Conservation (phyloP, 2,329 filamentous ascomycete species). For the Davidsoniella eucalypti region DNA sequence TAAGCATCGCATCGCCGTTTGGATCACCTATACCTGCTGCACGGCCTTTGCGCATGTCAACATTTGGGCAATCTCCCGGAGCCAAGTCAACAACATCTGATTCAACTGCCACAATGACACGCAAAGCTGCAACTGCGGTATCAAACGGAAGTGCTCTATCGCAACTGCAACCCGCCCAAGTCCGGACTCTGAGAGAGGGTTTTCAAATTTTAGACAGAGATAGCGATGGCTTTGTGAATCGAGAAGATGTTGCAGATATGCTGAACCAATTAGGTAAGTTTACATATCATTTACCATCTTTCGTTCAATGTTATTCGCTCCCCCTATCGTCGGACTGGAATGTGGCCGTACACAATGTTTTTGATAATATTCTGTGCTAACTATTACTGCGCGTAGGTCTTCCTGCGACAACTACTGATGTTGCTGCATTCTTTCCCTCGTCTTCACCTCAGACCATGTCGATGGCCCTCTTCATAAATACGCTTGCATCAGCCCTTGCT, state of each 20-base stretch:
- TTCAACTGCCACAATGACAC: slow-evolving; percentile 9
- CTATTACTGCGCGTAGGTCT: slow-evolving; percentile 37
- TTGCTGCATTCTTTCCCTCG: slow-evolving; percentile 71
- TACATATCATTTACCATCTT: neutral
- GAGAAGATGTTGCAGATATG: slow-evolving; percentile 76
- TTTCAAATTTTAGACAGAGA: slow-evolving; percentile 88
- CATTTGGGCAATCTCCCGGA: slow-evolving; percentile 3
- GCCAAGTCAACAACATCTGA: slow-evolving; percentile 7
- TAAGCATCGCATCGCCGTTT: slow-evolving; percentile 5
- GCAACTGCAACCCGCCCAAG: slow-evolving; percentile 63
- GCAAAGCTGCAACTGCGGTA: slow-evolving; percentile 8
- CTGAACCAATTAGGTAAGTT: slow-evolving; percentile 59
- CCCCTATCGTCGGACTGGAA: neutral
- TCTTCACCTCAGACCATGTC: slow-evolving; percentile 57
- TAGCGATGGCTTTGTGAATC: slow-evolving; percentile 67
- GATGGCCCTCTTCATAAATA: slow-evolving; percentile 72
- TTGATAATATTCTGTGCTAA: slow-evolving; percentile 11
- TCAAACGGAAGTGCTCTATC: slow-evolving; percentile 41
- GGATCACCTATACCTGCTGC: neutral
- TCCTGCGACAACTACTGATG: slow-evolving; percentile 50
- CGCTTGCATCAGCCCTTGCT: slow-evolving; percentile 56
- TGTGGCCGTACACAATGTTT: neutral
- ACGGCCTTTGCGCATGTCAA: neutral
- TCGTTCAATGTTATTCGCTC: neutral
- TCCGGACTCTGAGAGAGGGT: slow-evolving; percentile 75